Evolutionary conservation across 495 filamentous ascomycete species (phyloP).

Genomic region (Xylaria curta): DNA sequence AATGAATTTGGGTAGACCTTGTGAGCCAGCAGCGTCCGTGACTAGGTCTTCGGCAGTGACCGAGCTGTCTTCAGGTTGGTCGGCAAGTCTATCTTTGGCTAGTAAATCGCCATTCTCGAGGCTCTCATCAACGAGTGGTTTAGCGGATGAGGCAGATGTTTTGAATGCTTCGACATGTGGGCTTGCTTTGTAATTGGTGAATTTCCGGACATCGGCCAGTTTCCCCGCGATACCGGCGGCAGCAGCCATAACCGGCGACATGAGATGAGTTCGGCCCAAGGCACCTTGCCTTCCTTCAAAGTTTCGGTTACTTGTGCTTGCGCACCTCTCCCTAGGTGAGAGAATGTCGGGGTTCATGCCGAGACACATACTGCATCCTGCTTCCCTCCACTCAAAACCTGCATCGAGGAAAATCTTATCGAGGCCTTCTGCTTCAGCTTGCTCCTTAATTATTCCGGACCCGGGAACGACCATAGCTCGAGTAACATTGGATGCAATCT

Average conservation of each 20-base stretch:
- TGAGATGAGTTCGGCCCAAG: slow-evolving; percentile 89
- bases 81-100: slow-evolving; percentile 74
- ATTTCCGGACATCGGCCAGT: slow-evolving; percentile 86
- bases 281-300: slow-evolving; percentile 98
- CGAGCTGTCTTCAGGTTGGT: slow-evolving; percentile 74
- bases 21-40: slow-evolving; percentile 55
- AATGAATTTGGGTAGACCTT: slow-evolving; percentile 82
- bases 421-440: slow-evolving; percentile 90
- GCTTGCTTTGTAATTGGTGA: slow-evolving; percentile 65
- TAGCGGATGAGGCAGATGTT: slow-evolving; percentile 42
- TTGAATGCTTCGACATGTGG: slow-evolving; percentile 52
- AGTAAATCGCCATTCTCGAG: slow-evolving; percentile 71
- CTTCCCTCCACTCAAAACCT: slow-evolving; percentile 97
- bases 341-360: slow-evolving; percentile 99
- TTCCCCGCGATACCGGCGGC: slow-evolving; percentile 89
- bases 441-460: slow-evolving; percentile 91
- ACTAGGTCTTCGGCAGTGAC: slow-evolving; percentile 65
- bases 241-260: slow-evolving; percentile 97
- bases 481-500: slow-evolving; percentile 85
- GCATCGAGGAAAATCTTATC: slow-evolving; percentile 91
- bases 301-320: slow-evolving; percentile 95
- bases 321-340: slow-evolving; percentile 91
- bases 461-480: slow-evolving; percentile 96
- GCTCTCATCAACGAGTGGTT: slow-evolving; percentile 72
- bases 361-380: slow-evolving; percentile 97